These are phyloP conservation scores for Arthrinium phaeospermum DNA, from an alignment of 2,329 filamentous ascomycete species.

Conservation along the genomic window DNA sequence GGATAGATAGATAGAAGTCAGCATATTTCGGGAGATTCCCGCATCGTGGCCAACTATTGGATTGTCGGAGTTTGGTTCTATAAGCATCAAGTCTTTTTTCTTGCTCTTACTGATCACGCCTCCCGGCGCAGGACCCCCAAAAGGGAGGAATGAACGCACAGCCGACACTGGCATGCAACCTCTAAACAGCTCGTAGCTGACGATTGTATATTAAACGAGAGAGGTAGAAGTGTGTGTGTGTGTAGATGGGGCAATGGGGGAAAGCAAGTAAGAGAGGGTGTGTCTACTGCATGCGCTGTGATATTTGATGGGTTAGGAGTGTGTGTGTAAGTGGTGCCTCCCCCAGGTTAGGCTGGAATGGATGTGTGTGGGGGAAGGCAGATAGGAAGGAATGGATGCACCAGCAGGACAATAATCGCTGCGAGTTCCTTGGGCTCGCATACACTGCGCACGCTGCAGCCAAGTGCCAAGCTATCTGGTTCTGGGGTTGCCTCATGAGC, in stretches of 20 bases:
- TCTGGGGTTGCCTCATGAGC: constrained; percentile 13
- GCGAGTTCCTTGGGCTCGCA: not conserved
- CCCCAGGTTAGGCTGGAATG: not conserved
- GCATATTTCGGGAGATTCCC: not conserved
- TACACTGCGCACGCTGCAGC: not conserved
- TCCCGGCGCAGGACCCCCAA: not conserved
- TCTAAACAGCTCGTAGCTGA: not conserved
- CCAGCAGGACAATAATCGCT: constrained; percentile 4
- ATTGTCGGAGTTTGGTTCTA: not conserved
- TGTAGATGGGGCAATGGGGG: not conserved
- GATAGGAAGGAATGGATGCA: not conserved
- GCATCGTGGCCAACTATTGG: not conserved
- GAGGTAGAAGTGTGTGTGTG: not conserved
- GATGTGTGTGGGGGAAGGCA: not conserved
- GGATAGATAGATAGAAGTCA: too few species aligned
- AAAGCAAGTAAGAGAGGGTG: not conserved
- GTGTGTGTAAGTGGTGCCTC: not conserved
- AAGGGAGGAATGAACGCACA: not conserved
- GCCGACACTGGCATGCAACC: not conserved
- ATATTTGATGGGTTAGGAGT: not conserved
- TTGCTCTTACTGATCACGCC: not conserved
- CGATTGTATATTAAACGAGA: not conserved
- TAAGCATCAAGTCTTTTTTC: not conserved
- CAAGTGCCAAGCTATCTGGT: not conserved
- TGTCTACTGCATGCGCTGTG: constrained; percentile 3